Conservation (phyloP, 768 basidiomycete species). For the Hysterangium stoloniferum region DNA sequence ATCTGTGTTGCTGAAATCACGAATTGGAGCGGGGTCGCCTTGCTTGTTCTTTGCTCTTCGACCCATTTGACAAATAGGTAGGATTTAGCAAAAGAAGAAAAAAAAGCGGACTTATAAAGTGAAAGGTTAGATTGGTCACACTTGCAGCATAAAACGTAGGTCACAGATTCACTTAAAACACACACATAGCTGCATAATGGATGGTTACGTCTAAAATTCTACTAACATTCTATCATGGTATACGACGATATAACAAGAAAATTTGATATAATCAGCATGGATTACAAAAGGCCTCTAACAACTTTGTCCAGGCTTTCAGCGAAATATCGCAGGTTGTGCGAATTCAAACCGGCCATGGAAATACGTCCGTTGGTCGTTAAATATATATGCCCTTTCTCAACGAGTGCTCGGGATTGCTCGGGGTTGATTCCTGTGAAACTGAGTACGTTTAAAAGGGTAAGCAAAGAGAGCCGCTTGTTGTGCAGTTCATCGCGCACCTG, state of each 20-base stretch:
- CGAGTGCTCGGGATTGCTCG: constrained; percentile 57
- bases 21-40: constrained; percentile 52
- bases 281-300: constrained; percentile 41
- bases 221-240: too few species aligned
- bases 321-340: constrained; percentile 66
- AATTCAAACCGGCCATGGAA: constrained; percentile 91
- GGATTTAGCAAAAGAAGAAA: not conserved
- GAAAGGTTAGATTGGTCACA: too few species aligned
- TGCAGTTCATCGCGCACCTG: constrained; percentile 43
- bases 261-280: not conserved
- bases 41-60: constrained; percentile 84
- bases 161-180: not conserved
- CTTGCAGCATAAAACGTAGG: not conserved
- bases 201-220: not conserved
- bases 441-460: constrained; percentile 18
- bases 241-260: too few species aligned
- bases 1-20: constrained; percentile 27
- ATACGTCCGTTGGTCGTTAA: constrained; percentile 84
- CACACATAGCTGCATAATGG: not conserved
- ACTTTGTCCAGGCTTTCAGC: constrained; percentile 62
- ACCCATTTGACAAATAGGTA: constrained; percentile 46
- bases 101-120: not conserved
- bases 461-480: constrained; percentile 1
- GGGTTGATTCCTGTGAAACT: constrained; percentile 80
- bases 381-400: constrained; percentile 73